Conservation (phyloP, 441 rosid species). For the Erysimum cheiri region DNA sequence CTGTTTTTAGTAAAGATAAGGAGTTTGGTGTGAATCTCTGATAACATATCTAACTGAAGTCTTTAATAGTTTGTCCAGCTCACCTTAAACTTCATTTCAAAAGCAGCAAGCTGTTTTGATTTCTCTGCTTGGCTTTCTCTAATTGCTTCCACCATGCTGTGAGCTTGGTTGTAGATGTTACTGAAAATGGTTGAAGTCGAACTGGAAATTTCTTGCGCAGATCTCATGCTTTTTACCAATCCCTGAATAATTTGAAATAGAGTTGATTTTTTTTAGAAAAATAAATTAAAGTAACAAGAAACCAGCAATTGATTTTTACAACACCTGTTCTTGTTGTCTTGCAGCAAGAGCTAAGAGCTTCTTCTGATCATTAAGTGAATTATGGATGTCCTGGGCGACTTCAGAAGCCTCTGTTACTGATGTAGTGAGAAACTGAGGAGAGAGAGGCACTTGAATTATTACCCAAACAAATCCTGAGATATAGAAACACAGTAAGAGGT, state of each 20-base stretch:
- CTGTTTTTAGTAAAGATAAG: slow-evolving; percentile 53
- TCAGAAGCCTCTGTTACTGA: slow-evolving; percentile 61
- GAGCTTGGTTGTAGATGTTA: slow-evolving; percentile 70
- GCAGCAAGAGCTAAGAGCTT: slow-evolving; percentile 61
- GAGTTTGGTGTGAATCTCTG: slow-evolving; percentile 5
- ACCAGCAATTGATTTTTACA: background rate
- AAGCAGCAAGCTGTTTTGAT: slow-evolving; percentile 54
- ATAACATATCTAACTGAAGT: slow-evolving; percentile 11
- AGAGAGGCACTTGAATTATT: slow-evolving; percentile 11
- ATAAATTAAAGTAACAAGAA: slow-evolving; percentile 7
- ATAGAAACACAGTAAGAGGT: slow-evolving; percentile 15
- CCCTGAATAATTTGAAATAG: slow-evolving; percentile 52
- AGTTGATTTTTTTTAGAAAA: slow-evolving; percentile 7
- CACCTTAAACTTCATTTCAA: slow-evolving; percentile 73
- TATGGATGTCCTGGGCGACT: slow-evolving; percentile 57
- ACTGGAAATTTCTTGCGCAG: slow-evolving; percentile 67
- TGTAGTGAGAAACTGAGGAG: slow-evolving; percentile 62
- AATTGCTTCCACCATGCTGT: slow-evolving; percentile 47
- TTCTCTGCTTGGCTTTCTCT: slow-evolving; percentile 62
- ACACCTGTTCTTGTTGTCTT: slow-evolving; percentile 76
- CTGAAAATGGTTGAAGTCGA: slow-evolving; percentile 56
- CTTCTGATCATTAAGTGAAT: slow-evolving; percentile 71
- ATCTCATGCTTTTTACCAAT: slow-evolving; percentile 57
- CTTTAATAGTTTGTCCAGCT: slow-evolving; percentile 13
- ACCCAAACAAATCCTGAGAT: background rate